Evolutionary conservation across 1,284 basidiomycete genomes (phyloP).

Genomic region (Rhodotorula mucilaginosa): DNA sequence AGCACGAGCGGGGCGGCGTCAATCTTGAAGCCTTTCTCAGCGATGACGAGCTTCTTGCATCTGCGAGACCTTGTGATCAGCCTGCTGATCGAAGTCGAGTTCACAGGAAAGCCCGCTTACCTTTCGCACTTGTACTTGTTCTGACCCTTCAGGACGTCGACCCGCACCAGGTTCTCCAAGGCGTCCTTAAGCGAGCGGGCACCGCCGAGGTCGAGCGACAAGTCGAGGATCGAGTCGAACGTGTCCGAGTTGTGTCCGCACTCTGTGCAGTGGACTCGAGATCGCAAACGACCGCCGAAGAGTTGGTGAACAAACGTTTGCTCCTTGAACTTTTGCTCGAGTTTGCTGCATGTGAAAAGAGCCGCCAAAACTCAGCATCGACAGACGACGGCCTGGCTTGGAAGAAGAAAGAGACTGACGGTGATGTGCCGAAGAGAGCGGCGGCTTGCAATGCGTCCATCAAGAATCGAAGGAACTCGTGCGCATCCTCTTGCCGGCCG

Average conservation of each 20-base stretch:
- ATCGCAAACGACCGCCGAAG: conserved; percentile 89
- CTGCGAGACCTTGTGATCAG: conserved; percentile 51
- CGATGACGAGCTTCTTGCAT: conserved; percentile 82
- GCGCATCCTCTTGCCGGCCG: conserved; percentile 95
- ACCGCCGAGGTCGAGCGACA: conserved; percentile 74
- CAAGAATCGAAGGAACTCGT: conserved; percentile 94
- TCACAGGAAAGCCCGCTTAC: conserved; percentile 54
- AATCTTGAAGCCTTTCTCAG: conserved; percentile 83
- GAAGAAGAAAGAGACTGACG: background rate
- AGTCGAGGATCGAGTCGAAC: conserved; percentile 89
- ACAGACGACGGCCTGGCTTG: too few species aligned
- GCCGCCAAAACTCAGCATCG: too few species aligned
- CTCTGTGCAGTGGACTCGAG: conserved; percentile 81
- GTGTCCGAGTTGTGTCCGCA: conserved; percentile 92
- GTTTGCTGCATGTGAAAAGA: conserved; percentile 16
- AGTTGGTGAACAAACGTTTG: conserved; percentile 92
- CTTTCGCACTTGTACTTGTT: conserved; percentile 99
- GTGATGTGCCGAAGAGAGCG: conserved; percentile 22
- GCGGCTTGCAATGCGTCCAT: conserved; percentile 62
- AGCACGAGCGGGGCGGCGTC: conserved; percentile 85
- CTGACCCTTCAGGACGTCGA: conserved; percentile 79
- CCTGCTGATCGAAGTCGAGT: background rate
- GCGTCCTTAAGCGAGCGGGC: conserved; percentile 65
- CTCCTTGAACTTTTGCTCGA: conserved; percentile 62
- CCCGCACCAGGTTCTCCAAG: conserved; percentile 74